phyloP scores from a whole-genome alignment of 2,329 filamentous ascomycete species.

The Botrytis tulipae region DNA sequence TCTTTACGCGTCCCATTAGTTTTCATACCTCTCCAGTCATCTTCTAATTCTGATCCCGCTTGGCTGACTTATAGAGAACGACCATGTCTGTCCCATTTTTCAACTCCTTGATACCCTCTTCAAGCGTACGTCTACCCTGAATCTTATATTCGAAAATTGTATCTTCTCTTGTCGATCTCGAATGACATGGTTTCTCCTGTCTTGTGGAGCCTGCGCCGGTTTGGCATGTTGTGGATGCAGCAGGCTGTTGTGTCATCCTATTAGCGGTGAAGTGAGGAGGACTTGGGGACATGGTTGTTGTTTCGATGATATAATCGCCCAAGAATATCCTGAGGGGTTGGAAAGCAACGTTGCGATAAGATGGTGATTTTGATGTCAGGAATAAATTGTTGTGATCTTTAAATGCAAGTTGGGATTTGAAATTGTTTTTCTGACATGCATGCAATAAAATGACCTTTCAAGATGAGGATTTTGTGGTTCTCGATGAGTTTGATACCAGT shows the following conservation, averaged over 20 bases:
- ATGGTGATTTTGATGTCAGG: not conserved
- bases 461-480: not conserved
- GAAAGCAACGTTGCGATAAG: too few relatives aligned
- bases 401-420: not conserved
- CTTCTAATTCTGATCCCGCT: not conserved
- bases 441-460: not conserved
- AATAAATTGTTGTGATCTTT: not conserved
- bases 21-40: not conserved
- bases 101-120: not conserved
- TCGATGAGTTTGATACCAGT: not conserved
- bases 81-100: not conserved
- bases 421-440: not conserved
- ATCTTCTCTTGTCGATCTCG: not conserved
- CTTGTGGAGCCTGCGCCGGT: not conserved
- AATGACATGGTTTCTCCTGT: not conserved
- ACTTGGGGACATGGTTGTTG: not conserved
- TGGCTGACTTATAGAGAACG: not conserved
- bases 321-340: not conserved
- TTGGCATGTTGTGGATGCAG: not conserved
- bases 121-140: not conserved
- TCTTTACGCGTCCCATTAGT: not conserved
- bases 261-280: not conserved
- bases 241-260: not conserved
- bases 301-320: not conserved
- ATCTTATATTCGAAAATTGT: not conserved